These are phyloP conservation scores for Miscanthus sacchariflorus DNA, from an alignment of 202 grass and related monocot genomes.

Conservation along the genomic window DNA sequence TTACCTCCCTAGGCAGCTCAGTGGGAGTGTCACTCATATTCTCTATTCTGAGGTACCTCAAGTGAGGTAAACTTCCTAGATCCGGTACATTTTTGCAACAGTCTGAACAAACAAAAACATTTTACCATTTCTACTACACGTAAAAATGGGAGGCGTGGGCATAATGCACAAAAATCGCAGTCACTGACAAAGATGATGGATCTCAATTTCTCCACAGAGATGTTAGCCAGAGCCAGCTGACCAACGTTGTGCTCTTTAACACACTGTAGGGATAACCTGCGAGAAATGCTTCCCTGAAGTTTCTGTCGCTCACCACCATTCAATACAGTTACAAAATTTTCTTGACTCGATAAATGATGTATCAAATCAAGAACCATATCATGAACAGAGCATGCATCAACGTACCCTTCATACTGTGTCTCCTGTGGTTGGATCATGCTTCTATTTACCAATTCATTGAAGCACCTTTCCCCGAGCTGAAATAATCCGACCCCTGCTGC, in stretches of 20 bases:
- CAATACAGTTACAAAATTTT: neutral
- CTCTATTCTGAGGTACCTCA: neutral
- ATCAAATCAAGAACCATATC: slow-evolving; percentile 13
- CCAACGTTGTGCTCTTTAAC: neutral
- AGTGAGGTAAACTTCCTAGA: neutral
- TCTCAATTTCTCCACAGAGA: neutral
- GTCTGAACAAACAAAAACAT: too few species aligned
- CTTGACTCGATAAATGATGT: neutral
- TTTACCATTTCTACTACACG: neutral
- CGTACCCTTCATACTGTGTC: neutral
- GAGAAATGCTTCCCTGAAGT: neutral
- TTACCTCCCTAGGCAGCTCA: neutral
- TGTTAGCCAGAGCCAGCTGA: neutral
- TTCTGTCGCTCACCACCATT: neutral
- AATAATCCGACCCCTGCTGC: neutral
- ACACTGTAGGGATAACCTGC: neutral
- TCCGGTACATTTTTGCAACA: too few species aligned
- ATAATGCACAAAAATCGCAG: neutral
- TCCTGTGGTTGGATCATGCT: neutral
- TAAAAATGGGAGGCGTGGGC: neutral
- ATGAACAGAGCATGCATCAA: neutral
- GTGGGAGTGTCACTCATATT: too few species aligned
- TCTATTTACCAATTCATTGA: neutral
- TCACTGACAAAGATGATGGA: neutral
- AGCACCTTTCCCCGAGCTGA: neutral